phyloP scores from a whole-genome alignment of 352 stramenopile genomes.

The Phytophthora tentaculata region DNA sequence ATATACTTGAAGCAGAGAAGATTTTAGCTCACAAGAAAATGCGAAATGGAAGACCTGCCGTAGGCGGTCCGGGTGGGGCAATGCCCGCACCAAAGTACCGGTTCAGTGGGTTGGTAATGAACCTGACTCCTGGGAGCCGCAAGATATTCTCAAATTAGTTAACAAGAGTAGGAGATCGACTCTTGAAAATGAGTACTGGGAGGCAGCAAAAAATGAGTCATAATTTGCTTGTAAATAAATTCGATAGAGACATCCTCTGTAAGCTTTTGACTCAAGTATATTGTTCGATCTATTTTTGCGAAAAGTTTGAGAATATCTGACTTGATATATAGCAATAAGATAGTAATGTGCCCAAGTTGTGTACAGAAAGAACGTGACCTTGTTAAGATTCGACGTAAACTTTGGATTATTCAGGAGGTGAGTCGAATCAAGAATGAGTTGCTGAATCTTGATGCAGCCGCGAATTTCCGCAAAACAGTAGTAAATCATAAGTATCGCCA shows the following conservation, averaged over 20 bases:
- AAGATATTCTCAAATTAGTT: neutral
- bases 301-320: neutral
- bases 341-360: no score
- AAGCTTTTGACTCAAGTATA: no score
- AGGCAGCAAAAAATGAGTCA: no score
- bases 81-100: neutral
- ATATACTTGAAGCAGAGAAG: conserved; percentile 27
- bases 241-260: no score
- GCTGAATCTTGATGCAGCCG: conserved; percentile 7
- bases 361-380: conserved; percentile 18
- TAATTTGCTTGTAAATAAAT: no score
- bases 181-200: no score
- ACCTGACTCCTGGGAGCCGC: neutral
- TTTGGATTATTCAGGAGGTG: conserved; percentile 13
- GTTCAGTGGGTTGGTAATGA: no score
- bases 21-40: conserved; percentile 23
- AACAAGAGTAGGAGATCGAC: neutral
- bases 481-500: conserved; percentile 13
- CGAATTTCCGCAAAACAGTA: conserved; percentile 21
- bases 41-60: no score
- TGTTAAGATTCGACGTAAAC: conserved; percentile 3
- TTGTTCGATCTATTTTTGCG: neutral
- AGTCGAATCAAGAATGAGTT: conserved; percentile 26
- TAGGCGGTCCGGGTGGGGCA: neutral
- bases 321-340: no score